phyloP scores from a whole-genome alignment of 352 stramenopile species.

The Elongisporangium anandrum region DNA sequence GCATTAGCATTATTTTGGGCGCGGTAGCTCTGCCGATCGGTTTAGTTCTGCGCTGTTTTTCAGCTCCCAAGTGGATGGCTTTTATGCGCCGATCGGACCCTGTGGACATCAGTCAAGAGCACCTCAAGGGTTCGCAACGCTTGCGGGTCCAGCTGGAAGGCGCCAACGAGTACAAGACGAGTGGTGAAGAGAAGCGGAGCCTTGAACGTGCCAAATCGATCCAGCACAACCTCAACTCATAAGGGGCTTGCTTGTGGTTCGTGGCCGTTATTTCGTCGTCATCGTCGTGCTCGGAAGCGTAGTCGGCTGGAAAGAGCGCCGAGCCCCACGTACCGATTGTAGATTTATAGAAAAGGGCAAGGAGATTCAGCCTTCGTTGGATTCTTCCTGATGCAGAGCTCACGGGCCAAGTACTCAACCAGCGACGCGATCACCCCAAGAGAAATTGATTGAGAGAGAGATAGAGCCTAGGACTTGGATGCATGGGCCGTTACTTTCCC shows the following conservation, averaged over 20 bases:
- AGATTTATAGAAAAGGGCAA: no score
- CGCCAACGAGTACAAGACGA: not conserved
- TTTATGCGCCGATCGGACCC: not conserved
- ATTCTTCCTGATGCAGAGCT: no score
- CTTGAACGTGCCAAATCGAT: not conserved
- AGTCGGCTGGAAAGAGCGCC: no score
- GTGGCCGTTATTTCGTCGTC: not conserved
- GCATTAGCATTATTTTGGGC: slow-evolving; percentile 48
- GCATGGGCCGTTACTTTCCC: no score
- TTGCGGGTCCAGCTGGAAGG: not conserved
- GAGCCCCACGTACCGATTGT: no score
- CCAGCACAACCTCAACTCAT: not conserved
- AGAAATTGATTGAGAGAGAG: no score
- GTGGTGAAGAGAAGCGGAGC: not conserved
- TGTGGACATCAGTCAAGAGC: not conserved
- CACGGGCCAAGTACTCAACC: no score
- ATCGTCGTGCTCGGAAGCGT: not conserved
- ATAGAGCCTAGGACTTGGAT: no score
- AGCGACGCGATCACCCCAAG: no score
- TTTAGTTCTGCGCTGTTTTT: slow-evolving; percentile 43
- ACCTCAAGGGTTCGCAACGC: not conserved
- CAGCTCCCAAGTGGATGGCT: slow-evolving; percentile 49
- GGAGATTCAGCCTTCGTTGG: no score
- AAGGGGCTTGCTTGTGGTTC: not conserved
- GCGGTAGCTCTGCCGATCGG: slow-evolving; percentile 41